Base-by-base conservation (phyloP, 2,329 filamentous ascomycete genomes). In the Penicillium sp. region DNA sequence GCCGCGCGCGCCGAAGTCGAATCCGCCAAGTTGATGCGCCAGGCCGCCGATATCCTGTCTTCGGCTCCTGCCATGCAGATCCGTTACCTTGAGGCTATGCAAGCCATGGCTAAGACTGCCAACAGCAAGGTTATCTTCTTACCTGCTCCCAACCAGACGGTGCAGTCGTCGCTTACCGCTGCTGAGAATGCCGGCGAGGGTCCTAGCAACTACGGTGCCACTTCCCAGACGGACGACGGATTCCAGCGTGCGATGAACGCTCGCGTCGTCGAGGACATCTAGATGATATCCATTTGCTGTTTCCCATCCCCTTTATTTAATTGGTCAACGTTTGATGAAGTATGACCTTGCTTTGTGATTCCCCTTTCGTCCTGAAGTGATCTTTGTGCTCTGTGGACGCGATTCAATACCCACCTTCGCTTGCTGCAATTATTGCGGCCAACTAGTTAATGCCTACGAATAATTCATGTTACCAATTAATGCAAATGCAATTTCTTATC, bases 11-110 rank as follows among this genome's bases (percentile, higher is more conserved):
- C 94, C 32, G 94, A 99, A 65, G 94, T 99, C 70, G 94, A 99
- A 77, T 87, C 88, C 49, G 93, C 94, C 76, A 97, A 97, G 77
- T 81, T 97, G 70, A 71, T 75, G 69, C 69, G 95, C 90, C 84
- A 88, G 71, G 93, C 94, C 36, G 94, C 94, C 73, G 93, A 99
- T 71, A 97, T 97, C 64, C 77, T 99, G 46, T 90, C 86, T 59
- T 91, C 86, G 14, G 93, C 93, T 0, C 94, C 94, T 3, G 94
- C 94, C 64, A 99, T 99, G 94, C 92, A 97, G 78, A 96, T 96
- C 78, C 83, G 92, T 62, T 97, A 97, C 75, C 88, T 99, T 63
- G 94, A 99, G 78, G 92, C 94, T 4, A 97, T 97, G 93, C 94
- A 97, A 74, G 85, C 90, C 40, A 99, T 99, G 93, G 94, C 94